Percentiles rank a stretch among this genome's conserved stretches.
Evolutionary conservation across 441 rosid genomes (phyloP).

Genomic region (Breynia disticha): DNA sequence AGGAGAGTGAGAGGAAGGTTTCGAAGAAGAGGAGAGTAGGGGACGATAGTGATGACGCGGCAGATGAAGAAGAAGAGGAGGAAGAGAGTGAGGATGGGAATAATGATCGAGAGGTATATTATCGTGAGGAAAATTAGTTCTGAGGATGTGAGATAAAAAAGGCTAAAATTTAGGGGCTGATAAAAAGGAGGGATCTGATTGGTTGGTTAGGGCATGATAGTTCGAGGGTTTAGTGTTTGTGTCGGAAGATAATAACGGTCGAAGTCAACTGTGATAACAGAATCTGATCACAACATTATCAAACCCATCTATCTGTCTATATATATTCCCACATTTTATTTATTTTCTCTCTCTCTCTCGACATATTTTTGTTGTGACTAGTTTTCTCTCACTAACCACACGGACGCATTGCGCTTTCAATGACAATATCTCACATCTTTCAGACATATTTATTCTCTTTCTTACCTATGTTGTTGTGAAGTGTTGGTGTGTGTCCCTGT

Average conservation of each 20-base stretch:
- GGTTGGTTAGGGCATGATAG: neutral
- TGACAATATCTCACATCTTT: conserved; percentile 17
- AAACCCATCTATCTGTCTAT: neutral
- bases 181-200: too few relatives aligned
- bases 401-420: neutral
- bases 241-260: conserved; percentile 44
- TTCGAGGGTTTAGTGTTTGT: neutral
- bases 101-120: conserved; percentile 12
- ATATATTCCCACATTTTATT: conserved; percentile 39
- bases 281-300: conserved; percentile 45
- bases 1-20: conserved; percentile 27
- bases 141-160: too few relatives aligned
- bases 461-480: conserved; percentile 26
- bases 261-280: conserved; percentile 82
- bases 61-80: conserved; percentile 26
- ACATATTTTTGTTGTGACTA: too few relatives aligned
- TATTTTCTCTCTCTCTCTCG: conserved; percentile 26
- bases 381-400: conserved; percentile 14
- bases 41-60: conserved; percentile 22
- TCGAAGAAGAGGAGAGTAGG: conserved; percentile 54
- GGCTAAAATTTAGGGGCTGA: too few relatives aligned
- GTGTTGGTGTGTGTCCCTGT: conserved; percentile 23
- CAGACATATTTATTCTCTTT: conserved; percentile 22
- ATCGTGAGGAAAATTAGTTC: too few relatives aligned
- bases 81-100: conserved; percentile 19